These are phyloP conservation scores for Tricholoma sp. DNA, from an alignment of 768 basidiomycete genomes.

Conservation along the genomic window DNA sequence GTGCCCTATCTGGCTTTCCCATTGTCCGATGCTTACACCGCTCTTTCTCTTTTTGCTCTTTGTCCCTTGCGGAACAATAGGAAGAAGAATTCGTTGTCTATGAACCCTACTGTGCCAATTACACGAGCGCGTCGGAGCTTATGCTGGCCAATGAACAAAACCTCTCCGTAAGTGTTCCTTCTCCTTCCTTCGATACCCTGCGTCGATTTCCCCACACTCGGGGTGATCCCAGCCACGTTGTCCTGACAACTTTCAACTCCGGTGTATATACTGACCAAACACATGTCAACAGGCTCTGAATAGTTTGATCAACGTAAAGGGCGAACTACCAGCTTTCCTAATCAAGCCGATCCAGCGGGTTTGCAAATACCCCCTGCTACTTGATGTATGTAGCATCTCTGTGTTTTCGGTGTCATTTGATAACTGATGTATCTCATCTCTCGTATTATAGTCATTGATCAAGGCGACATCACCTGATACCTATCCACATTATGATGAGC, in stretches of 20 bases:
- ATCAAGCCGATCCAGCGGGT: conserved; percentile 99
- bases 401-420: conserved; percentile 10
- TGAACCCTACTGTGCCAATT: conserved; percentile 96
- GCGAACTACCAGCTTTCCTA: conserved; percentile 92
- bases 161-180: conserved; percentile 59
- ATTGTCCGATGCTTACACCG: conserved; percentile 34
- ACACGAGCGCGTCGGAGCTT: conserved; percentile 80
- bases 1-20: conserved; percentile 36
- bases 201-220: conserved; percentile 8
- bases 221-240: conserved; percentile 13
- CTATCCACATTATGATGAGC: conserved; percentile 73
- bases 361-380: conserved; percentile 95
- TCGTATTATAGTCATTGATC: conserved; percentile 55
- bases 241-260: conserved; percentile 30
- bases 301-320: conserved; percentile 83
- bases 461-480: conserved; percentile 61
- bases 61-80: conserved; percentile 49
- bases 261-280: conserved; percentile 32
- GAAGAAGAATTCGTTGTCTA: conserved; percentile 96
- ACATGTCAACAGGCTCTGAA: conserved; percentile 61
- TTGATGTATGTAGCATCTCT: conserved; percentile 61
- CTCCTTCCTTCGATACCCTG: conserved; percentile 11
- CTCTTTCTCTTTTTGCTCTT: conserved; percentile 14
- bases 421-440: conserved; percentile 6
- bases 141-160: conserved; percentile 85